Conservation (phyloP, 768 basidiomycete species). For the Rhizopogon rudus region DNA sequence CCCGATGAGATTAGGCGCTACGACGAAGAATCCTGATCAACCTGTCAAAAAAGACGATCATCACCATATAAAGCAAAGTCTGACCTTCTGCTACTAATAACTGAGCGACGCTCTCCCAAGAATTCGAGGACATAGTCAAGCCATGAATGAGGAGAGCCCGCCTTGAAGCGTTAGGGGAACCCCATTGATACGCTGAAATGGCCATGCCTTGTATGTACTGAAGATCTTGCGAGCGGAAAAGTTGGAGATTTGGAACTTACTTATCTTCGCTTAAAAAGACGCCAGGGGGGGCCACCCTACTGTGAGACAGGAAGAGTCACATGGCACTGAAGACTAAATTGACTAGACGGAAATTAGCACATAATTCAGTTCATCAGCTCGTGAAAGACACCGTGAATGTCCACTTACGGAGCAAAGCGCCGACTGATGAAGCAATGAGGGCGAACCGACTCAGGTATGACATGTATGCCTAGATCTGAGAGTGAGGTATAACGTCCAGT, state of each 20-base stretch:
- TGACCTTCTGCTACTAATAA: slow-evolving; percentile 14
- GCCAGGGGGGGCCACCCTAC: no score
- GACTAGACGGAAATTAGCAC: no score
- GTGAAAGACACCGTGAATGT: no score
- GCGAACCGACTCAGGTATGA: no score
- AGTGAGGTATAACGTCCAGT: no score
- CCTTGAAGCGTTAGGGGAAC: slow-evolving; percentile 9
- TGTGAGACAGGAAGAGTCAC: no score
- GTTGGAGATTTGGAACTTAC: slow-evolving; percentile 46
- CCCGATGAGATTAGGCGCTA: slow-evolving; percentile 14
- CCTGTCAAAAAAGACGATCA: neutral
- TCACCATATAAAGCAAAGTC: neutral
- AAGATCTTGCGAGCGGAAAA: no score
- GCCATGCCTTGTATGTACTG: neutral
- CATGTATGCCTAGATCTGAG: no score
- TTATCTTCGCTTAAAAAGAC: neutral
- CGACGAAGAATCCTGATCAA: slow-evolving; percentile 13
- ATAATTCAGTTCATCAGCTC: no score
- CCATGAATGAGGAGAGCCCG: slow-evolving; percentile 13
- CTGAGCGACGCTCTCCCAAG: slow-evolving; percentile 14
- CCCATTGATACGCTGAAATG: slow-evolving; percentile 11
- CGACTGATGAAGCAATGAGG: no score
- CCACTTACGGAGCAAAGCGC: no score
- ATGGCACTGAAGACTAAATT: no score
- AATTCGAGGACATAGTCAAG: slow-evolving; percentile 9